phyloP scores from a whole-genome alignment of 2,329 filamentous ascomycete species.

The Fusarium sp. region DNA sequence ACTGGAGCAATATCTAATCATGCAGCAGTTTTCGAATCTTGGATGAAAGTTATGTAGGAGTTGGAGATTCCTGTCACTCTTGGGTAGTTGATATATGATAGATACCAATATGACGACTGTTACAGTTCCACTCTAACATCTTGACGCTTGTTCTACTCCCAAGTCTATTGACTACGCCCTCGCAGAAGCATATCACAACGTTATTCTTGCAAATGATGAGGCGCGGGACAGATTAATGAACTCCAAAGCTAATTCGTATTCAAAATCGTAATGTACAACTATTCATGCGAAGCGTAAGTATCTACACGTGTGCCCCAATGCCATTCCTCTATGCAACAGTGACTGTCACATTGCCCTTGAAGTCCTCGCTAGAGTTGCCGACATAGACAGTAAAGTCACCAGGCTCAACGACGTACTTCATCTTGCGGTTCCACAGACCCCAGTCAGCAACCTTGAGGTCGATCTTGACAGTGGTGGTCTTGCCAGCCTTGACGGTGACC shows the following conservation, averaged over 20 bases:
- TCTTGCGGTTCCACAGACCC: constrained; percentile 68
- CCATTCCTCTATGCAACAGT: constrained; percentile 53
- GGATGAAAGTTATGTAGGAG: background rate
- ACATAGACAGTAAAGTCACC: constrained; percentile 74
- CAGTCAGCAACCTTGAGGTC: constrained; percentile 67
- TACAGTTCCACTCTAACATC: background rate
- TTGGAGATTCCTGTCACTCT: background rate
- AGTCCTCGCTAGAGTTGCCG: constrained; percentile 69
- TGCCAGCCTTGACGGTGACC: constrained; percentile 69
- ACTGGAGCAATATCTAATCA: background rate
- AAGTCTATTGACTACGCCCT: background rate
- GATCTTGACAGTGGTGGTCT: constrained; percentile 65
- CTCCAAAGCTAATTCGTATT: background rate
- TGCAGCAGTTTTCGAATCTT: constrained; percentile 24
- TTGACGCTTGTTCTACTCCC: background rate
- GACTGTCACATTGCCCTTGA: constrained; percentile 67
- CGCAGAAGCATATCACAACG: background rate
- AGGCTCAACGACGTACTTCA: constrained; percentile 80
- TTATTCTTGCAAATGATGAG: background rate
- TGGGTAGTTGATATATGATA: background rate
- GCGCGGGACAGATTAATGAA: background rate
- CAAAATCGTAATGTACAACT: background rate
- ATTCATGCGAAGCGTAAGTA: background rate
- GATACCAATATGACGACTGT: background rate
- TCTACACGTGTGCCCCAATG: background rate